A percentile compares a stretch with the other conserved stretches of the same genome.
These are phyloP conservation scores for Corynascus novoguineensis DNA, from an alignment of 495 filamentous ascomycete species.

Conservation along the genomic window DNA sequence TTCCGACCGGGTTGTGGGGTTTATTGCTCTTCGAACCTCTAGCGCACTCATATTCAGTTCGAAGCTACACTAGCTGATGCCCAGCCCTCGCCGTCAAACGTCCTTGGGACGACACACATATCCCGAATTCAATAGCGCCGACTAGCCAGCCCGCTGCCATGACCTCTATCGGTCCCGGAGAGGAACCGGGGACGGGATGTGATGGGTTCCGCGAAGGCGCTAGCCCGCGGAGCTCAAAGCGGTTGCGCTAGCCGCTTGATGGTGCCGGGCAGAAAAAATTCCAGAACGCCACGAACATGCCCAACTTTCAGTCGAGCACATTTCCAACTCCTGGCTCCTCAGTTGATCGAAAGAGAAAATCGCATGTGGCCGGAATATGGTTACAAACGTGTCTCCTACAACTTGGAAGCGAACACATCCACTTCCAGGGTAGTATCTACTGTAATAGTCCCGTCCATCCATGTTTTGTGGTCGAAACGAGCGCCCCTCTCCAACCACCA, in stretches of 20 bases:
- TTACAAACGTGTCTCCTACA: too few species aligned
- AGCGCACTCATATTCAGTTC: too few species aligned
- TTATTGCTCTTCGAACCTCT: background rate
- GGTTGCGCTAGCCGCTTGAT: background rate
- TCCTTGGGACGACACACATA: background rate
- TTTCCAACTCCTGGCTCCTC: too few species aligned
- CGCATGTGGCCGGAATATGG: too few species aligned
- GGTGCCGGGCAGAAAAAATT: background rate
- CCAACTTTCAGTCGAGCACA: too few species aligned
- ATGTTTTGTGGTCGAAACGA: too few species aligned
- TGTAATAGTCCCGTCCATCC: too few species aligned
- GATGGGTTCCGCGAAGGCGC: background rate
- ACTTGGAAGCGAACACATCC: too few species aligned
- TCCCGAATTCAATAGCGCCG: slow-evolving; percentile 9
- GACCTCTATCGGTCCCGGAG: slow-evolving; percentile 9
- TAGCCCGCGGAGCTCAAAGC: background rate
- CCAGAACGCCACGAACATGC: background rate
- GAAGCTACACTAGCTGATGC: background rate
- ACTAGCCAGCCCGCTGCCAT: slow-evolving; percentile 6
- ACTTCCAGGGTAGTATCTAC: too few species aligned
- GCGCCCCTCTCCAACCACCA: background rate
- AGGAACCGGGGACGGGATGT: background rate
- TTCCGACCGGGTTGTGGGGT: background rate
- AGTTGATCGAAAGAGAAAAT: too few species aligned
- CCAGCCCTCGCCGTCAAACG: background rate